phyloP scores from a whole-genome alignment of 169 alveolate species.

The Plasmodium gonderi region DNA sequence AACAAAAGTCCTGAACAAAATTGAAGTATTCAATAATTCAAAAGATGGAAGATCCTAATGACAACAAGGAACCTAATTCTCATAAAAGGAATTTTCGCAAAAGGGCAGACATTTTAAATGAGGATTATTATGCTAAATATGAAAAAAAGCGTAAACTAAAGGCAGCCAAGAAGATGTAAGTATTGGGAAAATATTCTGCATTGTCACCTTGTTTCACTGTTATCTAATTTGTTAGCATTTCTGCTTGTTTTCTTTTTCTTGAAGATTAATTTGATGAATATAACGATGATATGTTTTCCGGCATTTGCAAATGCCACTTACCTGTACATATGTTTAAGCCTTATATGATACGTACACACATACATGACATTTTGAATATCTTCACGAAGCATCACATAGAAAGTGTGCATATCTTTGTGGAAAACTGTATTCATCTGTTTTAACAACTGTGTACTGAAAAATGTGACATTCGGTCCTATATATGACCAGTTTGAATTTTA shows the following conservation, averaged over 20 bases:
- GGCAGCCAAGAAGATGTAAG: conserved; percentile 59
- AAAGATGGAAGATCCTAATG: conserved; percentile 33
- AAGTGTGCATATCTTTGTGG: background rate
- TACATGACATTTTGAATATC: conserved; percentile 1
- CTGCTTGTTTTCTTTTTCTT: background rate
- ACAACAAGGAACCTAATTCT: background rate
- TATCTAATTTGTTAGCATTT: background rate
- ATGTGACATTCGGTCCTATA: background rate
- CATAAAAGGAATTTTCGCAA: background rate
- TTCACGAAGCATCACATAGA: too few relatives aligned
- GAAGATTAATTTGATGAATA: background rate
- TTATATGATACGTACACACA: too few relatives aligned
- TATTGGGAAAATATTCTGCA: background rate
- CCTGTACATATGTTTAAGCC: too few relatives aligned
- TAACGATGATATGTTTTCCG: background rate
- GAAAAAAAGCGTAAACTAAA: conserved; percentile 57
- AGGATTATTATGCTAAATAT: conserved; percentile 61
- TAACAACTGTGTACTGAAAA: background rate
- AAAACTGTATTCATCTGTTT: background rate
- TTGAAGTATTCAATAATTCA: background rate
- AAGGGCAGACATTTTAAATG: conserved; percentile 68
- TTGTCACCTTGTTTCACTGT: background rate
- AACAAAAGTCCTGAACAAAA: background rate
- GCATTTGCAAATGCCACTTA: background rate
- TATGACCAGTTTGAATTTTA: background rate